Evolutionary conservation across 805 yeast species (phyloP), one percentile per base, ranked within the genome.

Genomic region (Hanseniaspora pseudoguilliermondii): DNA sequence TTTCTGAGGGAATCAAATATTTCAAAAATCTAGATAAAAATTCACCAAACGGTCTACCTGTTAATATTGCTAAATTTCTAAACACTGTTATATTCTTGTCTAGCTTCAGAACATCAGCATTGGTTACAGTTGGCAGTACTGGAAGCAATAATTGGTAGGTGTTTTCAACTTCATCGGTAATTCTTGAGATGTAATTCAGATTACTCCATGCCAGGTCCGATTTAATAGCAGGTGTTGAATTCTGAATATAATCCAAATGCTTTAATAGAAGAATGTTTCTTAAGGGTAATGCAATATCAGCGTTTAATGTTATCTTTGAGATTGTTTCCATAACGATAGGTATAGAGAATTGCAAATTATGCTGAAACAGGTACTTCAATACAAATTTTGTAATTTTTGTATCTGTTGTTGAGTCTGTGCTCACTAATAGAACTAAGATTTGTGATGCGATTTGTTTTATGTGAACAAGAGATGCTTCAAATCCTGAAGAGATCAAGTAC

Each of bases 131-230:
- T 2, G 91, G 89, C 62, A 93, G 75, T 59, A 80, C 86, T 0
- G 96, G 95, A 8, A 86, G 80, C 21, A 88, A 71, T 15, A 91
- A 68, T 64, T 84, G 86, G 79, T 91, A 89, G 0, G 95, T 83
- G 0, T 95, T 79, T 38, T 78, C 69, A 1, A 73, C 68, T 60
- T 79, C 78, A 1, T 79, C 71, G 18, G 29, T 49, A 2, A 53
- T 46, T 18, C 69, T 62, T 0, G 96, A 83, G 13, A 85, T 74
- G 36, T 75, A 69, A 23, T 78, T 69, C 4, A 91, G 69, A 56
- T 82, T 52, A 8, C 49, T 35, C 55, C 55, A 52, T 10, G 55
- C 55, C 13, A 52, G 15, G 32, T 58, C 47, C 13, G 59, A 46
- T 11, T 55, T 50, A 41, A 47, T 53, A 15, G 36, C 18, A 13